A percentile compares a stretch with the other conserved stretches of the same genome.
Conservation (phyloP, 495 filamentous ascomycete species). For the Xeromyces bisporus region DNA sequence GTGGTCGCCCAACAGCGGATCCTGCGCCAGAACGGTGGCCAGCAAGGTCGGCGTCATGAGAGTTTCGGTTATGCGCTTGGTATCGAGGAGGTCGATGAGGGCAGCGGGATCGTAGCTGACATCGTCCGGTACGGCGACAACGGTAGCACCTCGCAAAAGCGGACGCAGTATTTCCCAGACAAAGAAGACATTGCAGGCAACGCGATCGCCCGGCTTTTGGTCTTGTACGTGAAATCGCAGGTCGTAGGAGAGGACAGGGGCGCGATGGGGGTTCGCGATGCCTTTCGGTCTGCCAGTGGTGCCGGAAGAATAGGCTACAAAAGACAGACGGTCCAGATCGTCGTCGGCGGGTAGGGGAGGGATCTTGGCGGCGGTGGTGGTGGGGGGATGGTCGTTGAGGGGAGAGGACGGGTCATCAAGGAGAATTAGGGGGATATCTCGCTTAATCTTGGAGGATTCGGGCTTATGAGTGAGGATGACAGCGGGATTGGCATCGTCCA, state of each 20-base stretch:
- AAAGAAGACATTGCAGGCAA: slow-evolving; percentile 61
- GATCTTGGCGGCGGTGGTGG: too few relatives aligned
- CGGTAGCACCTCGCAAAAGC: slow-evolving; percentile 49
- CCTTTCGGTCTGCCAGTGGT: slow-evolving; percentile 55
- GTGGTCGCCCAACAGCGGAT: slow-evolving; percentile 36
- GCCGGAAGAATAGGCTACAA: slow-evolving; percentile 50
- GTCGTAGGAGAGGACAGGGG: slow-evolving; percentile 47
- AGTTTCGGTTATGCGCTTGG: slow-evolving; percentile 45
- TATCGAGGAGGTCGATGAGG: slow-evolving; percentile 43
- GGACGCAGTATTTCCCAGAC: slow-evolving; percentile 59
- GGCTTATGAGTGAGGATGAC: slow-evolving; percentile 42
- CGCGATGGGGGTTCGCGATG: slow-evolving; percentile 50
- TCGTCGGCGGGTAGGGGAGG: slow-evolving; percentile 33
- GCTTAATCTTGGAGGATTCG: slow-evolving; percentile 38
- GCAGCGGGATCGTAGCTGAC: slow-evolving; percentile 49
- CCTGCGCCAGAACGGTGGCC: slow-evolving; percentile 42
- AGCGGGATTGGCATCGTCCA: slow-evolving; percentile 45
- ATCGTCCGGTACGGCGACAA: slow-evolving; percentile 48
- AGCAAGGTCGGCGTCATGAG: slow-evolving; percentile 60
- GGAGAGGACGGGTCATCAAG: slow-evolving; percentile 30
- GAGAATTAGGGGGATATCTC: slow-evolving; percentile 35
- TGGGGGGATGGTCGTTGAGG: slow-evolving; percentile 20
- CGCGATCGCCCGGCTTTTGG: slow-evolving; percentile 43
- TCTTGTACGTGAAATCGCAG: slow-evolving; percentile 45
- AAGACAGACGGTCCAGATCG: slow-evolving; percentile 47